Base-by-base conservation (phyloP, 23 red algal genomes). In the Chondrus crispus region DNA sequence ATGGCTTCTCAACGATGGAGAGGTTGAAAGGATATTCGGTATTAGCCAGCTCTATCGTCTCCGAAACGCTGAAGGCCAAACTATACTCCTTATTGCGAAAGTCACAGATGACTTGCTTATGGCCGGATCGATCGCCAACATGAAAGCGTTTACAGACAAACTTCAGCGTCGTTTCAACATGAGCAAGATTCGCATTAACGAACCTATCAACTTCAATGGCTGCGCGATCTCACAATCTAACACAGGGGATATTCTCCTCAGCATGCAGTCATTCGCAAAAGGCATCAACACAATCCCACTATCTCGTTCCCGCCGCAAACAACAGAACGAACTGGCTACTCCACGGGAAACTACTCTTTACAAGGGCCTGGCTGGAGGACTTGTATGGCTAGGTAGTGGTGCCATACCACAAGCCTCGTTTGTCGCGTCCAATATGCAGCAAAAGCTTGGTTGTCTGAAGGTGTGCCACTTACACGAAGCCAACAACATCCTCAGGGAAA, bases 21-120 rank as follows among this genome's bases (percentile, higher is more conserved):
- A n/a, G 19, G n/a, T 87, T 39, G 60, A 87, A 70, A 30, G 83
- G 12, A 62, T 87, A 9, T 4, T 38, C 19, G 83, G 58, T 14
- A n/a, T 87, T n/a, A 39, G 50, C 18, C 83, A 87, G 14, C 39
- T 87, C 9, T 72, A 63, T 2, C 28, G 70, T 22, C 52, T 41
- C 22, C 41, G 83, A 5, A 2, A 87, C 44, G 22, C 39, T 18
- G 45, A 13, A 32, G 60, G 40, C n/a, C 26, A 2, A 20, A 72
- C 73, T 66, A 3, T 5, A 3, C 9, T 87, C 32, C 19, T 72
- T 12, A 24, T 54, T 46, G 83, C 42, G 14, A 87, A 87, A 72
- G 83, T 87, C n/a, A 87, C 32, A n/a, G 62, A 87, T 69, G 83
- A 87, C 49, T 29, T 87, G n/a, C 42, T 87, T 43, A 14, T 72